Evolutionary conservation across 2,329 filamentous ascomycete genomes (phyloP), one percentile per base, ranked within the genome.

Genomic region (Chlorencoelia australis): DNA sequence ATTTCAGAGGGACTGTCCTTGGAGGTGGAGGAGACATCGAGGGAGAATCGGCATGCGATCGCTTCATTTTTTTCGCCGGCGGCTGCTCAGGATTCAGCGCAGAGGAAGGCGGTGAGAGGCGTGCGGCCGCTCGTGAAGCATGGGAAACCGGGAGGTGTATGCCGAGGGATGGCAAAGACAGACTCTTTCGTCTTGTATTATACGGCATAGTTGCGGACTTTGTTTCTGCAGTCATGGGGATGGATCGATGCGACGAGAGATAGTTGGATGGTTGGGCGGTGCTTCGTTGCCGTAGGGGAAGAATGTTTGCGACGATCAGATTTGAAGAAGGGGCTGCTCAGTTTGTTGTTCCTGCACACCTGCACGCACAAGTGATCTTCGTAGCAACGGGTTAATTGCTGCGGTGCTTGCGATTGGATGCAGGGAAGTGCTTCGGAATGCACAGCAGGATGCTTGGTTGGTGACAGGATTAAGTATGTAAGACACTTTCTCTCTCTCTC

Each of bases 161-260:
- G 59, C 91, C 91, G 54, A 96, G 73, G 49, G 87, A 93, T 42
- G 86, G 83, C 56, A 96, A 70, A 45, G 88, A 95, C 49, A 98
- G 69, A 57, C 87, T 94, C 69, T 96, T 96, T 63, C 88, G 81
- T 64, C 89, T 83, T 50, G 89, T 96, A 64, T 95, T 94, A 71
- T 95, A 95, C 57, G 82, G 82, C 86, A 94, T 94, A n/a, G 17
- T 47, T 22, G 40, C 24, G 24, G 41, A 9, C 40, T 41, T 41
- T 9, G 22, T 26, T 29, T 37, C 18, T 15, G 42, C 29, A 35
- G 33, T 42, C 43, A 49, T 49, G 33, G 25, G 20, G 21, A 29
- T n/a, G 11, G 14, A 16, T 29, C 28, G 28, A 26, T 30, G 14
- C 35, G 28, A 17, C 33, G 30, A 16, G 28, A 7, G 17, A 35